Evolutionary conservation across 306 rosid species (phyloP).

Genomic region (Carpinus fangiana): DNA sequence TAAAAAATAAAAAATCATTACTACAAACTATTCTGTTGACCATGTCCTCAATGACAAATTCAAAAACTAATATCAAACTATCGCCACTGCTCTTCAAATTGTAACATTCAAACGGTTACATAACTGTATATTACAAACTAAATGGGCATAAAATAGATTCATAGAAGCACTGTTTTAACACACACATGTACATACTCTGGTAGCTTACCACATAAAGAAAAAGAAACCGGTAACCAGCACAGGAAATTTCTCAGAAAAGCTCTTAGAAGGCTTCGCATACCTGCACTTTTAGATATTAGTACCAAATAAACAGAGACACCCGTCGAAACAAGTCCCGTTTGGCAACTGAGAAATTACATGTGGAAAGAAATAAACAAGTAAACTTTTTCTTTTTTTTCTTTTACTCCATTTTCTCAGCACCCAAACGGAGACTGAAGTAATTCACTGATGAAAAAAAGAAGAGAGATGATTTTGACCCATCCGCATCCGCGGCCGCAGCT

Average conservation of each 20-base stretch:
- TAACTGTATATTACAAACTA: slow-evolving; percentile 2
- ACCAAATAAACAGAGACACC: neutral
- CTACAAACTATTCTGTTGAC: neutral
- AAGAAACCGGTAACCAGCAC: slow-evolving; percentile 78
- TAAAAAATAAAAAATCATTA: too few relatives aligned
- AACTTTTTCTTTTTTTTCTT: neutral
- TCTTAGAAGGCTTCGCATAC: slow-evolving; percentile 40
- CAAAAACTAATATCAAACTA: neutral
- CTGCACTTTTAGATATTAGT: slow-evolving; percentile 25
- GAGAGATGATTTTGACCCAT: slow-evolving; percentile 39
- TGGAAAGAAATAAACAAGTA: neutral
- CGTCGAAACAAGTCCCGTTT: neutral
- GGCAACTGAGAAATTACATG: neutral
- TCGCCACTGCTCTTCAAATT: neutral
- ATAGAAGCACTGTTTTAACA: neutral
- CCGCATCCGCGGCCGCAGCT: slow-evolving; percentile 63
- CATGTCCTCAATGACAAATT: neutral
- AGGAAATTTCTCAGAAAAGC: slow-evolving; percentile 60
- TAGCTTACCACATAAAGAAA: slow-evolving; percentile 84
- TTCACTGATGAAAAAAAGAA: neutral
- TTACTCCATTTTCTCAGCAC: slow-evolving; percentile 14
- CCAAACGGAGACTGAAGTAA: slow-evolving; percentile 11
- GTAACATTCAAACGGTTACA: neutral
- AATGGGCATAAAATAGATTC: slow-evolving; percentile 9
- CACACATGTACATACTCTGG: neutral